phyloP scores from a whole-genome alignment of 495 filamentous ascomycete species.

The Podospora anserina region DNA sequence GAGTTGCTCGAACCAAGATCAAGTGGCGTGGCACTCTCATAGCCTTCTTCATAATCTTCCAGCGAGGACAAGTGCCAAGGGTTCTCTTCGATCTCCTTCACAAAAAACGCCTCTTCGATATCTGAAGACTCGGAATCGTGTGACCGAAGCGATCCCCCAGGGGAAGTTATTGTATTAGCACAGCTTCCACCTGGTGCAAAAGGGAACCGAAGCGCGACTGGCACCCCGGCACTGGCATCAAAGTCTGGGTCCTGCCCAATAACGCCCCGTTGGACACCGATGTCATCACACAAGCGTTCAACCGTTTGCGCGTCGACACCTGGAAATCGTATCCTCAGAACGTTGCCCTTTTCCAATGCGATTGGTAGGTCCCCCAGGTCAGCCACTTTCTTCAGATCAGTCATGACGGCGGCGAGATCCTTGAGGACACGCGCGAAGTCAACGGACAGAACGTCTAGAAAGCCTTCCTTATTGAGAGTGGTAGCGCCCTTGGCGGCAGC shows the following conservation, averaged over 20 bases:
- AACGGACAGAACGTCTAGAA: conserved; percentile 77
- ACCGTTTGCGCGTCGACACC: conserved; percentile 86
- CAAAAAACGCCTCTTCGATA: conserved; percentile 43
- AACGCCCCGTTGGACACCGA: conserved; percentile 73
- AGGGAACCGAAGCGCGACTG: conserved; percentile 78
- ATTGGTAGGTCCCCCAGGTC: conserved; percentile 80
- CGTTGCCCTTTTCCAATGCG: conserved; percentile 55
- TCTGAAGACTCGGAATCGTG: conserved; percentile 43
- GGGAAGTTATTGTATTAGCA: conserved; percentile 46
- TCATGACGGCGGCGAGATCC: conserved; percentile 73
- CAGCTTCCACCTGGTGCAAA: conserved; percentile 63
- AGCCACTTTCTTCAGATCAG: conserved; percentile 74
- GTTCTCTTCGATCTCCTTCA: conserved; percentile 39
- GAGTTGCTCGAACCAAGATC: conserved; percentile 34
- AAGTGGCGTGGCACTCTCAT: conserved; percentile 49
- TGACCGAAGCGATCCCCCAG: conserved; percentile 45
- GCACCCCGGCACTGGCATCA: conserved; percentile 54
- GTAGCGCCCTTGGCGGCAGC: conserved; percentile 32
- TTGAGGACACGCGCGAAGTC: conserved; percentile 88
- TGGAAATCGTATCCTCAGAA: conserved; percentile 78
- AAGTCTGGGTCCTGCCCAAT: conserved; percentile 78
- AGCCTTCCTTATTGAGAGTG: conserved; percentile 71
- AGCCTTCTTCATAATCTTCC: conserved; percentile 44
- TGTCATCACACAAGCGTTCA: conserved; percentile 77
- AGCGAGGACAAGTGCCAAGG: conserved; percentile 42